These are phyloP conservation scores for Bolboschoenus planiculmis DNA, from an alignment of 176 grass and related monocot genomes.

Conservation along the genomic window DNA sequence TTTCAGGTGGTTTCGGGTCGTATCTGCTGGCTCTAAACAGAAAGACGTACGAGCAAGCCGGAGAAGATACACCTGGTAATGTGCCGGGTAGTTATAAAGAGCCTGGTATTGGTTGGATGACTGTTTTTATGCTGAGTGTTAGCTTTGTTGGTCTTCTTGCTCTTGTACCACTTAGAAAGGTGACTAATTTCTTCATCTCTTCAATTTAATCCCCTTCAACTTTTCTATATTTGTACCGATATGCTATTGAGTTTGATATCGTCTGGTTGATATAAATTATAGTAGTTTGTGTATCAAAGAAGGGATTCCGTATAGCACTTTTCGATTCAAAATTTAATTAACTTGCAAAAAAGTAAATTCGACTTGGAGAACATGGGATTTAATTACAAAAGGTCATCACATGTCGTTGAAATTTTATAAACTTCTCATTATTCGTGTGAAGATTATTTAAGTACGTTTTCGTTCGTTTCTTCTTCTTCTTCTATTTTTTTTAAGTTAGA, in stretches of 20 bases:
- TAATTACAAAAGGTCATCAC: background rate
- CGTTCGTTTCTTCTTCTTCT: background rate
- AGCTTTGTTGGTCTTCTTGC: conserved; percentile 85
- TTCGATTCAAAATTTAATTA: background rate
- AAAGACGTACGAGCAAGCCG: conserved; percentile 83
- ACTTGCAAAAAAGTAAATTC: background rate
- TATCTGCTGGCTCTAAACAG: conserved; percentile 84
- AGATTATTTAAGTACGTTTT: background rate
- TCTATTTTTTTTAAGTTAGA: background rate
- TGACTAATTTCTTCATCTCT: conserved; percentile 4
- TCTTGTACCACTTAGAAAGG: conserved; percentile 93
- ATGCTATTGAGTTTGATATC: background rate
- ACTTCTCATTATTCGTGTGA: background rate
- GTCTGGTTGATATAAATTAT: background rate
- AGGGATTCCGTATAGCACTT: background rate
- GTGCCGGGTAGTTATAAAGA: conserved; percentile 83
- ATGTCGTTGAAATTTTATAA: background rate
- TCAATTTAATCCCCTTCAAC: background rate
- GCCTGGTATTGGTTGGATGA: conserved; percentile 92
- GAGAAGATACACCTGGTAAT: conserved; percentile 64
- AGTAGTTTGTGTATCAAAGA: background rate
- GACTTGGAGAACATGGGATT: background rate
- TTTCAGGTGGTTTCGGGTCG: conserved; percentile 80
- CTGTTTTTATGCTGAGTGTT: conserved; percentile 69
- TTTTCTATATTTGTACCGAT: background rate